Evolutionary conservation across 1,284 basidiomycete genomes (phyloP), one percentile per base, ranked within the genome.

Genomic region (Chalciporus sp.): DNA sequence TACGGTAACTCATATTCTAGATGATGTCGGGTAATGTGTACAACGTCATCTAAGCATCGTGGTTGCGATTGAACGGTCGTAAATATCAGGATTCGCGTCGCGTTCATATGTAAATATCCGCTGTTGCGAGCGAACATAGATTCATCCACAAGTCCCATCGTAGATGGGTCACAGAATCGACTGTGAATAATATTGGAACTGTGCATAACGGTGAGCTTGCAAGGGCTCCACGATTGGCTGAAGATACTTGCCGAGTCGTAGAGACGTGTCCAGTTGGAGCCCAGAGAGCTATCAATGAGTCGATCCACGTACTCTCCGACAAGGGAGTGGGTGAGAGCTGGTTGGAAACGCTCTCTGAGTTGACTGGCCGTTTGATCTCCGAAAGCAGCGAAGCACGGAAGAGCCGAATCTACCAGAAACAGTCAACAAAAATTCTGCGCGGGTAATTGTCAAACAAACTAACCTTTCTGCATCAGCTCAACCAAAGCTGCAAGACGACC

Each of bases 401-500:
- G 78, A 44, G 86, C 84, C 0, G 94, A 97, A 69, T 98, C 95
- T 94, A 37, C 26, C 5, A 47, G 27, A 51, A n/a, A 19, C 42
- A 12, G 37, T 62, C 33, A 66, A 47, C 39, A 40, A 57, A 28
- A 14, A 19, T 2, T 42, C 16, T 9, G 39, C 17, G 17, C 27
- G 0, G 14, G 49, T 28, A 2, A 3, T 52, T n/a, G 49, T 49
- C 10, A 12, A 27, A 8, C 16, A n/a, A 65, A 74, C 58, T 58
- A 39, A 89, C 91, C 88, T 78, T 93, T 95, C 72, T 96, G 94
- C 95, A 98, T 98, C 44, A 98, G 76, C 69, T 98, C 95, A 35
- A 98, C 94, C 61, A 98, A 81, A 46, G 94, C 90, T 92, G 52
- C 12, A 43, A 14, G 20, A 47, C 20, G 52, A 14, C 41, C 6